A percentile compares a stretch with the other conserved stretches of the same genome.
phyloP scores from a whole-genome alignment of 1,284 basidiomycete genomes.

The Meripilus lineatus region DNA sequence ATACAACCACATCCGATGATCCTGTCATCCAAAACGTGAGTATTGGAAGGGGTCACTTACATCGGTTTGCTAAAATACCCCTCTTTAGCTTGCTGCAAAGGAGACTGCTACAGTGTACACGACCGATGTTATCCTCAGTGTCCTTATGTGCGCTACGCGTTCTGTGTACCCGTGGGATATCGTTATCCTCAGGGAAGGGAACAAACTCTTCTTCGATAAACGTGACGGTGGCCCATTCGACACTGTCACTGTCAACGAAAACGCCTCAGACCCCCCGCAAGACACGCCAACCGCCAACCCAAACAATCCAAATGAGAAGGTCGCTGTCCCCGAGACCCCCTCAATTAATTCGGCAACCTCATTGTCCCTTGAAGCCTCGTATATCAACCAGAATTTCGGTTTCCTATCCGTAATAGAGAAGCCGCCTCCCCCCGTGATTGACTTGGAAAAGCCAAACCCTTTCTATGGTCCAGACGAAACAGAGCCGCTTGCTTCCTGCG shows the following conservation, averaged over 20 bases:
- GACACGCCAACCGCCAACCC: constrained; percentile 78
- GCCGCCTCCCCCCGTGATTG: constrained; percentile 54
- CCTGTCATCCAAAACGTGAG: constrained; percentile 86
- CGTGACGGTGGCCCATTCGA: constrained; percentile 97
- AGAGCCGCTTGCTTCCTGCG: constrained; percentile 92
- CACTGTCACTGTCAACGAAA: constrained; percentile 98
- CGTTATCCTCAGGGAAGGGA: constrained; percentile 89
- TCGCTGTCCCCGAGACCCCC: constrained; percentile 55
- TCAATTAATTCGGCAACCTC: constrained; percentile 93
- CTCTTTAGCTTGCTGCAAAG: constrained; percentile 66
- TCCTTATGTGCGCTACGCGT: constrained; percentile 94
- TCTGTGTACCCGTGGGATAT: constrained; percentile 99
- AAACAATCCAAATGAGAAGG: constrained; percentile 68
- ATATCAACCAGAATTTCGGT: constrained; percentile 98
- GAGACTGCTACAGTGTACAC: constrained; percentile 85
- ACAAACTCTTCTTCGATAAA: constrained; percentile 97
- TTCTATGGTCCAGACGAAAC: constrained; percentile 96
- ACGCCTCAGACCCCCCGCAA: constrained; percentile 92
- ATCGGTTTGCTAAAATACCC: constrained; percentile 7
- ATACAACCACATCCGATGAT: constrained; percentile 96
- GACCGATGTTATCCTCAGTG: constrained; percentile 93
- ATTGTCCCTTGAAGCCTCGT: constrained; percentile 95
- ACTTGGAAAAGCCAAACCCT: constrained; percentile 85
- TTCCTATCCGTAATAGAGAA: constrained; percentile 91
- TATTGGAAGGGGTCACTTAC: constrained; percentile 9